phyloP scores from a whole-genome alignment of 2,329 filamentous ascomycete species.

The Eurotiales sp. region DNA sequence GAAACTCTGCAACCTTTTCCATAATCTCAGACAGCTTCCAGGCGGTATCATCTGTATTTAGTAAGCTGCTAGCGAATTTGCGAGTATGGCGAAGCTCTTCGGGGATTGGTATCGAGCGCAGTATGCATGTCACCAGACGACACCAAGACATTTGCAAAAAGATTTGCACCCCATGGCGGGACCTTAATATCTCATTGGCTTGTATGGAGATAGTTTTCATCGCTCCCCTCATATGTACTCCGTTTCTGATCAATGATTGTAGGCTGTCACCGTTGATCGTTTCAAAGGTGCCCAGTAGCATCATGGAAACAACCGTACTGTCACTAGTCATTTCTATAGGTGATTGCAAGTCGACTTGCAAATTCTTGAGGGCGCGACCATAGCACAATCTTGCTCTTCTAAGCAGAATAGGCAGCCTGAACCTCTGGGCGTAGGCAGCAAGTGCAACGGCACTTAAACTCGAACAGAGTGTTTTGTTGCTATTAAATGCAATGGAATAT shows the following conservation, averaged over 20 bases:
- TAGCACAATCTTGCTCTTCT: conserved; percentile 13
- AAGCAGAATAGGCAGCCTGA: conserved; percentile 8
- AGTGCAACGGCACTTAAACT: conserved; percentile 16
- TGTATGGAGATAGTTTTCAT: conserved; percentile 12
- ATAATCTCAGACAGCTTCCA: conserved; percentile 8
- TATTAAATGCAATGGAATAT: background rate
- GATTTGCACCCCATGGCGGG: conserved; percentile 15
- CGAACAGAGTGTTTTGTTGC: background rate
- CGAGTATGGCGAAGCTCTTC: conserved; percentile 9
- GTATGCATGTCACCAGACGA: conserved; percentile 12
- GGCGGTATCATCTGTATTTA: conserved; percentile 2
- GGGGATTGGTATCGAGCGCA: conserved; percentile 11
- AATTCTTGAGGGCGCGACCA: conserved; percentile 5
- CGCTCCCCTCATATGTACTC: conserved; percentile 16
- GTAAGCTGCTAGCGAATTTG: background rate
- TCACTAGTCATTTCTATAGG: conserved; percentile 1
- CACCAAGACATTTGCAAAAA: conserved; percentile 18
- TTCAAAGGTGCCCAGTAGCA: conserved; percentile 16
- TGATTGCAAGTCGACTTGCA: conserved; percentile 1
- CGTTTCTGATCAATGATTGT: conserved; percentile 4
- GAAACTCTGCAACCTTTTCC: conserved; percentile 5
- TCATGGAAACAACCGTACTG: conserved; percentile 14
- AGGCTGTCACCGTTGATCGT: conserved; percentile 10
- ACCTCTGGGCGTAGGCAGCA: conserved; percentile 15
- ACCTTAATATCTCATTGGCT: conserved; percentile 3